Evolutionary conservation across 2,329 filamentous ascomycete species (phyloP).

Genomic region (Trichophyton verrucosum): DNA sequence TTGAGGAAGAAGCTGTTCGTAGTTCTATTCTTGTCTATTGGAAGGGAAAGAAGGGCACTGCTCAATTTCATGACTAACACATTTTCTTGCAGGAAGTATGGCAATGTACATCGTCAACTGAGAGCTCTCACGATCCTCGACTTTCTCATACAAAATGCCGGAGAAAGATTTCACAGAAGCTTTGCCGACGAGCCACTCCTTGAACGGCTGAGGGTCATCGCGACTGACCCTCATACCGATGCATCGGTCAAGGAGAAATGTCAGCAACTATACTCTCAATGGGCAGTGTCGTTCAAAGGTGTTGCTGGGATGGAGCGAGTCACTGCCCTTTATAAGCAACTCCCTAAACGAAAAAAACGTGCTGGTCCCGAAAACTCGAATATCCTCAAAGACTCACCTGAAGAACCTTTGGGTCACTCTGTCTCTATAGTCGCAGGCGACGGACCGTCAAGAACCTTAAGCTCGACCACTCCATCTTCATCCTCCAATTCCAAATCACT

Average conservation of each 20-base stretch:
- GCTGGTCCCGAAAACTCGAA: slow-evolving; percentile 67
- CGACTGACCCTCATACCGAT: slow-evolving; percentile 73
- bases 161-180: slow-evolving; percentile 68
- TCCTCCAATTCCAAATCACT: slow-evolving; percentile 28
- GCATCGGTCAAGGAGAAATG: slow-evolving; percentile 79
- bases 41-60: background rate
- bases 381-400: slow-evolving; percentile 66
- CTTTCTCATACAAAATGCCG: slow-evolving; percentile 87
- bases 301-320: slow-evolving; percentile 70
- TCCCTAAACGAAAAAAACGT: slow-evolving; percentile 56
- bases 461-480: slow-evolving; percentile 14
- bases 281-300: slow-evolving; percentile 70
- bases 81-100: slow-evolving; percentile 58
- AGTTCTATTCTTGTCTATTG: background rate
- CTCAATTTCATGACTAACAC: slow-evolving; percentile 6
- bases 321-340: slow-evolving; percentile 61
- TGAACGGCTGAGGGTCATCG: slow-evolving; percentile 78
- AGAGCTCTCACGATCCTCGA: slow-evolving; percentile 81
- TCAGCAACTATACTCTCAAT: slow-evolving; percentile 71
- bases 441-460: slow-evolving; percentile 27
- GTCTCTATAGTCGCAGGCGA: slow-evolving; percentile 29
- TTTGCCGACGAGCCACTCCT: slow-evolving; percentile 87
- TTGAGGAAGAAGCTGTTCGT: slow-evolving; percentile 82
- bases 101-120: slow-evolving; percentile 82
- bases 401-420: slow-evolving; percentile 26